Evolutionary conservation across 2,329 filamentous ascomycete genomes (phyloP), one percentile per base, ranked within the genome.

Genomic region (Aureobasidium musti): DNA sequence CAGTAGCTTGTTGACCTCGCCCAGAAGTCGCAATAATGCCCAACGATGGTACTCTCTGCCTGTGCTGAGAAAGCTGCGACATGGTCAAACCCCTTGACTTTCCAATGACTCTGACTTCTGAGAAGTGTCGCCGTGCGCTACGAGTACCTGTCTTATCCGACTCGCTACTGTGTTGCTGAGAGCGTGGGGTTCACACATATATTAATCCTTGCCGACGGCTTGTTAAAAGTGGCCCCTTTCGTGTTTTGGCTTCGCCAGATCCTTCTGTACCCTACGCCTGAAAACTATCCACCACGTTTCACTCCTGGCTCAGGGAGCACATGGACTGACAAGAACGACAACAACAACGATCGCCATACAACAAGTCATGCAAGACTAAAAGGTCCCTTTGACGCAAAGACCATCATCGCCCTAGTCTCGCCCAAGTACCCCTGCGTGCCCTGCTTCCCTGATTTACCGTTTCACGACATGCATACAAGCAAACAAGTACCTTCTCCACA

Each of bases 21-120:
- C 49, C 49, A n/a, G 28, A 28, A 23, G 61, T 54, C 26, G 47
- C 50, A 6, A 54, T 35, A 37, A 53, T 64, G 35, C 59, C 47
- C 41, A 49, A 49, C 7, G 57, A 47, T 19, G 57, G 41, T 33
- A 30, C 57, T 26, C 43, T 50, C 11, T 50, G 57, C 57, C 43
- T 50, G 57, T 61, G 57, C 47, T 63, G 60, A 52, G 45, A 41
- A 33, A 52, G 47, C 60, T 52, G 60, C 47, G 60, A 63, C 60
- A 63, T 63, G 57, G 23, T 37, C 30, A 35, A 21, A 35, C 50
- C 50, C 50, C 50, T 54, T 35, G 50, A 37, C 19, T 37, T 21
- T 35, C 8, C 7, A 8, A 19, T 52, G 33, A 2, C 11, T 35
- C 19, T 30, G 39, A 43, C n/a, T 11, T 21, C 39, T 59, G 23